Base-by-base conservation (phyloP, 768 basidiomycete genomes). In the Boletus insuetus region DNA sequence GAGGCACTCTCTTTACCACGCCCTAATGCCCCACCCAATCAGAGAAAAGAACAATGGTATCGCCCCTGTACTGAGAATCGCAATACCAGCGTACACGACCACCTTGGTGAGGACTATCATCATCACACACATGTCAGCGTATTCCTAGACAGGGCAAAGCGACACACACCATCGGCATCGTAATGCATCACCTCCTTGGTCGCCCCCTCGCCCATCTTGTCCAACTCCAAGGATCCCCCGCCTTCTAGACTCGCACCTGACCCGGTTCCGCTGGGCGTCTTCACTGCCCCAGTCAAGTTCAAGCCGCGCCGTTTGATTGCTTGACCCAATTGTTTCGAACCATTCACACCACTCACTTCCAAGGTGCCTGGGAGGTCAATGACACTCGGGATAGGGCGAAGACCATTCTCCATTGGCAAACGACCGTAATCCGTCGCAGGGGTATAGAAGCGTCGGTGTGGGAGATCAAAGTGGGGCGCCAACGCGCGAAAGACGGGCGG, bases 81-180 rank as follows among this genome's bases (percentile, higher is more conserved):
- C 92, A 56, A 98, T 96, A 0, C 95, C 94, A 48, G 82, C 79
- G 67, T 98, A 96, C 6, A 95, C 94, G 42, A 92, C 83, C 13
- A 94, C 85, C 74, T 94, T 95, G 26, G 93, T 94, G 58, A 94
- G 71, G 9, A 94, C 92, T 93, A 56, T 9, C 10, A 2, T 26
- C 26, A 9, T 26, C 1, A 9, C 9, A 29, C 29, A n/a, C 31
- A 24, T 31, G 32, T 56, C 31, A 66, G 52, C 40, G 4, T 16
- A 41, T 29, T 17, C 49, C 7, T 20, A 13, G 32, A 40, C 37
- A 29, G 29, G 9, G 29, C 2, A 29, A 29, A 29, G 29, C 29
- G 29, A 29, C 29, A 51, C 83, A 58, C 53, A 91, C 91, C 91
- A 71, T 91, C 90, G 13, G 88, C 91, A 73, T 93, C 92, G 62